Evolutionary conservation across 1,284 basidiomycete genomes (phyloP).

Genomic region (Termitomyces sp.): DNA sequence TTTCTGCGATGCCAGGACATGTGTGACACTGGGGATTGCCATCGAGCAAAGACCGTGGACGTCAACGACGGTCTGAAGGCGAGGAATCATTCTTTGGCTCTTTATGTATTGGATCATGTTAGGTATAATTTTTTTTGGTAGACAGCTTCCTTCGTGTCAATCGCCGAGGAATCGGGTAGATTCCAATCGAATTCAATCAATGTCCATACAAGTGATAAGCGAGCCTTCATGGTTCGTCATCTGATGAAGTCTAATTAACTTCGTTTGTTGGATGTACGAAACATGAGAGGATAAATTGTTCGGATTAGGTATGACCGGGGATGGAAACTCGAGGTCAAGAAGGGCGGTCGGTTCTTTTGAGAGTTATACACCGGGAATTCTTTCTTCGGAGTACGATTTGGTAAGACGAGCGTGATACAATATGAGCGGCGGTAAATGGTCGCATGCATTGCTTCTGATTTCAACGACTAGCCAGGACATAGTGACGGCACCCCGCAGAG

Average conservation of each 20-base stretch:
- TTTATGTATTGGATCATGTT: background rate
- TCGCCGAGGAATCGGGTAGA: background rate
- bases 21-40: background rate
- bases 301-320: background rate
- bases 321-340: background rate
- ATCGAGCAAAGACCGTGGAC: background rate
- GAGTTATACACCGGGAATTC: background rate
- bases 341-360: background rate
- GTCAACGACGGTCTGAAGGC: background rate
- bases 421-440: background rate
- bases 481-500: background rate
- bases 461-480: background rate
- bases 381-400: background rate
- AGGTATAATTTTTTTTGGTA: background rate
- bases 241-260: background rate
- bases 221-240: background rate
- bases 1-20: background rate
- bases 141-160: background rate
- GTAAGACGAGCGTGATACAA: too few relatives aligned
- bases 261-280: background rate
- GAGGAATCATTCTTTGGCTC: background rate
- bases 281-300: too few relatives aligned
- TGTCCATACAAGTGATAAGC: background rate
- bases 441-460: background rate
- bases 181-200: too few relatives aligned